A percentile compares a stretch with the other conserved stretches of the same genome.
Conservation (phyloP, 1,284 basidiomycete species). For the Leccinum griseonigrum region DNA sequence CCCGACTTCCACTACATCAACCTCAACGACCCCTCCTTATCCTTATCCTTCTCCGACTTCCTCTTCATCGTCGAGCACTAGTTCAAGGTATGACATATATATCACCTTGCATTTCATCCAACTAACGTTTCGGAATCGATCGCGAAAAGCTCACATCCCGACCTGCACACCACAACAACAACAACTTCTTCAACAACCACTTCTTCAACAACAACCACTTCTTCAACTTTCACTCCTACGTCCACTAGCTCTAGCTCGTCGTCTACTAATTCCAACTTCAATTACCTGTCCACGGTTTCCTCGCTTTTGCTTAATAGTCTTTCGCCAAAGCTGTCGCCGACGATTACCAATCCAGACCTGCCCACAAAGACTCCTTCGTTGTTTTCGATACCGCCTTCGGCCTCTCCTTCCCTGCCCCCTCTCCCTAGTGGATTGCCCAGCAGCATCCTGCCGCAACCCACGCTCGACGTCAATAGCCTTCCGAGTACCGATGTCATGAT, state of each 20-base stretch:
- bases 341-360: slow-evolving; percentile 52
- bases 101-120: neutral
- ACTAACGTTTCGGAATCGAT: slow-evolving; percentile 21
- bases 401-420: slow-evolving; percentile 37
- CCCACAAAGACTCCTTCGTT: slow-evolving; percentile 42
- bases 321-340: slow-evolving; percentile 27
- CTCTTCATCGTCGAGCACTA: neutral
- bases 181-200: slow-evolving; percentile 13
- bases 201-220: neutral
- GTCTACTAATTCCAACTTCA: slow-evolving; percentile 26
- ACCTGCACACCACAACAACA: neutral
- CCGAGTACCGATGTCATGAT: slow-evolving; percentile 46
- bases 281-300: slow-evolving; percentile 40
- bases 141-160: slow-evolving; percentile 28
- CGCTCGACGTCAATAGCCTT: slow-evolving; percentile 28
- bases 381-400: slow-evolving; percentile 22
- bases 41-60: neutral
- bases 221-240: slow-evolving; percentile 18
- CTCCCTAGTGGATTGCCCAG: slow-evolving; percentile 60
- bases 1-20: neutral
- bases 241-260: slow-evolving; percentile 12
- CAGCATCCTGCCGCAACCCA: slow-evolving; percentile 52
- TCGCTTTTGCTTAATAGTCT: slow-evolving; percentile 41
- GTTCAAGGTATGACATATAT: slow-evolving; percentile 13
- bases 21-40: neutral